Base-by-base conservation (phyloP, 768 basidiomycete genomes). In the Lentinula sp. region DNA sequence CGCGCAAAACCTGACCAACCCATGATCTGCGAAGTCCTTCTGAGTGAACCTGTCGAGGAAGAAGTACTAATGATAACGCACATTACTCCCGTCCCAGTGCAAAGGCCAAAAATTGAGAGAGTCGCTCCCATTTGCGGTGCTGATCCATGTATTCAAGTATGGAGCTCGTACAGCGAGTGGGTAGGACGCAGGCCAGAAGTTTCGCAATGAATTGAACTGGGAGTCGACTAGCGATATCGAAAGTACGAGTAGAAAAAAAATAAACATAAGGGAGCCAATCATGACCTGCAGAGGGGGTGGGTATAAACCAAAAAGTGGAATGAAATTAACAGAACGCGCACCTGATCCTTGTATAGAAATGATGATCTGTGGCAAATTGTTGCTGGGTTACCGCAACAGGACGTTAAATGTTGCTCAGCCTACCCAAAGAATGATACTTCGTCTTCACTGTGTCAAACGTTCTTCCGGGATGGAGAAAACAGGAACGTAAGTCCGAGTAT, bases 91-190 rank as follows among this genome's bases (percentile, higher is more conserved):
- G 51, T 65, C 66, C 65, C 66, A 67, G 13, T 66, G 64, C 7
- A 40, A 37, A 21, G 63, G 60, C 60, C 64, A 63, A 46, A 59
- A 35, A 42, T 61, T 39, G 21, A 45, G 21, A 13, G 57, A 45
- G 31, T 34, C 53, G 10, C 21, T 56, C 23, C 23, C 31, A 16
- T 28, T 23, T 46, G 21, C 31, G 18, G 51, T 57, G 39, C 32
- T 46, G 15, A 60, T 34, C 62, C 66, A 68, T 8, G 60, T 58
- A 16, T 64, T 66, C 7, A 70, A 61, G 57, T 67, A 70, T 13
- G 70, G 69, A 32, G 66, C 62, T 18, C 66, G 65, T 31, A 70
- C 68, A 23, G 70, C 70, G 31, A 70, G 64, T 1, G 70, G 70
- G 35, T 69, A 64, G 2, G 63, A 61, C 34, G 66, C 60, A 1